phyloP scores from a whole-genome alignment of 768 basidiomycete genomes.

The Mrakia gelida region DNA sequence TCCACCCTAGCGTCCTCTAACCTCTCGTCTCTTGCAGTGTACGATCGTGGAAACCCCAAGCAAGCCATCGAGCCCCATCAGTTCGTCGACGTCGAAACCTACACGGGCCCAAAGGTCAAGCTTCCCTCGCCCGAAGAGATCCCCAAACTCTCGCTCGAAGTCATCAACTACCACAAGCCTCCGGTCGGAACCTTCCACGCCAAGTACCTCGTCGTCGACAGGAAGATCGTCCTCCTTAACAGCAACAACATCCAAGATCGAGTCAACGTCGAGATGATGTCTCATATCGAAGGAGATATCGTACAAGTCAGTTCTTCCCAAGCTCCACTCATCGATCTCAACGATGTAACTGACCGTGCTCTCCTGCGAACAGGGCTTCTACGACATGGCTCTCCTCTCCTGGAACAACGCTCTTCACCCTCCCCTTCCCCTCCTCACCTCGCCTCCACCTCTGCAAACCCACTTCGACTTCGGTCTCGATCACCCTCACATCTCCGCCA shows the following conservation, averaged over 20 bases:
- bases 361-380: slow-evolving; percentile 55
- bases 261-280: slow-evolving; percentile 58
- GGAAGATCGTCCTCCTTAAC: slow-evolving; percentile 61
- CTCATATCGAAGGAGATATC: slow-evolving; percentile 65
- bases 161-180: slow-evolving; percentile 47
- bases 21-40: slow-evolving; percentile 45
- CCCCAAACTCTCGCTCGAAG: slow-evolving; percentile 49
- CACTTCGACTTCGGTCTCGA: slow-evolving; percentile 49
- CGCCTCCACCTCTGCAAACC: slow-evolving; percentile 33
- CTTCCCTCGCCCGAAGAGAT: slow-evolving; percentile 55
- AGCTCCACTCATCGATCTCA: too few species aligned
- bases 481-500: slow-evolving; percentile 33
- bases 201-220: slow-evolving; percentile 65
- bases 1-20: too few species aligned
- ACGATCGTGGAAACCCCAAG: slow-evolving; percentile 61
- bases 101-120: slow-evolving; percentile 35
- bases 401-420: slow-evolving; percentile 55
- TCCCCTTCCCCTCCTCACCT: slow-evolving; percentile 48
- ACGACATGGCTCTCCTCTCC: slow-evolving; percentile 63
- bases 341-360: too few species aligned
- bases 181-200: slow-evolving; percentile 67
- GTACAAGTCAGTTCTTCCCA: slow-evolving; percentile 47
- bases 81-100: too few species aligned
- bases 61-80: slow-evolving; percentile 42
- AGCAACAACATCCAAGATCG: slow-evolving; percentile 45